Evolutionary conservation across 257 asterid species (phyloP).

Genomic region (Cynanchum wilfordii): DNA sequence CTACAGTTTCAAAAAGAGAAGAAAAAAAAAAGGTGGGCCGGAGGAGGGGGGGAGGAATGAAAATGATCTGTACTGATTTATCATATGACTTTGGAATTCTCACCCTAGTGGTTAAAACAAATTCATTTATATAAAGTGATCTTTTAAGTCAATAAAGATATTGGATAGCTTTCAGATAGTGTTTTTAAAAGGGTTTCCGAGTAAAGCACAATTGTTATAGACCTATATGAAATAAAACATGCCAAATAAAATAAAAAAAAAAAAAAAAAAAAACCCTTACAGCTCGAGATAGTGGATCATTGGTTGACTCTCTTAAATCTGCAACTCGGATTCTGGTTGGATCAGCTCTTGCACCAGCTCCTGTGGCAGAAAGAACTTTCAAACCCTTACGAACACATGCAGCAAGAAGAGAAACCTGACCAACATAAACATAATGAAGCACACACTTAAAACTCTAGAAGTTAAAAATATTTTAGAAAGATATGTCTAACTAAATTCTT

Average conservation of each 20-base stretch:
- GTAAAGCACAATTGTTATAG: background rate
- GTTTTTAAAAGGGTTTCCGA: background rate
- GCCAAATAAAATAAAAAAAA: background rate
- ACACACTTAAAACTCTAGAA: conserved; percentile 12
- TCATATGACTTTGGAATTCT: background rate
- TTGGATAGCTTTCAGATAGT: background rate
- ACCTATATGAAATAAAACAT: background rate
- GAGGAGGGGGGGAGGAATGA: background rate
- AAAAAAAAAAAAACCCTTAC: conserved; percentile 35
- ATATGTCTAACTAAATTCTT: background rate
- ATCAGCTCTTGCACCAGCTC: conserved; percentile 99
- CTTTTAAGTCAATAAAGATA: background rate
- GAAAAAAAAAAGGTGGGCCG: too few species aligned
- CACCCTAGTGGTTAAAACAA: background rate
- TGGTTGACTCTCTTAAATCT: conserved; percentile 88
- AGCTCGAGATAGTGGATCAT: conserved; percentile 92
- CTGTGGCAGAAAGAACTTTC: conserved; percentile 92
- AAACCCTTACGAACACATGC: conserved; percentile 89
- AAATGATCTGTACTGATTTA: background rate
- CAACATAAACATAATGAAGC: conserved; percentile 19
- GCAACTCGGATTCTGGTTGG: conserved; percentile 96
- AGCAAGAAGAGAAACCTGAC: conserved; percentile 90
- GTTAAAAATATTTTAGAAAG: background rate
- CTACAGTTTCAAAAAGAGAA: background rate
- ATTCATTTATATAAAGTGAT: background rate